These are phyloP conservation scores for Sphenostylis stenocarpa DNA, from an alignment of 306 rosid genomes.

Conservation along the genomic window DNA sequence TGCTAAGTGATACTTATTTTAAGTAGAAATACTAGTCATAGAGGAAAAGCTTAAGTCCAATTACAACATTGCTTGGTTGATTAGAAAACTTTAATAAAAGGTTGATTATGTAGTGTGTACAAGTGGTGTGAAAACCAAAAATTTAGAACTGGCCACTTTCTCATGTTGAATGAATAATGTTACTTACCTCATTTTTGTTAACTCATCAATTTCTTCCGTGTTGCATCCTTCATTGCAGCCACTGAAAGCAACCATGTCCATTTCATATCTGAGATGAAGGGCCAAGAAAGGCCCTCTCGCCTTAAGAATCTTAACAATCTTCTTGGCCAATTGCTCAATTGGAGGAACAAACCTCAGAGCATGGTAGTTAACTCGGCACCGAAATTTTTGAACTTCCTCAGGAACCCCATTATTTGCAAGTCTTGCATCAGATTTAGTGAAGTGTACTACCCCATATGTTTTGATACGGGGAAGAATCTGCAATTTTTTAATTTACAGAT, in stretches of 20 bases:
- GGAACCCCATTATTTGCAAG: conserved; percentile 70
- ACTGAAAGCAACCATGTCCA: conserved; percentile 88
- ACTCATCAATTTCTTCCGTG: conserved; percentile 52
- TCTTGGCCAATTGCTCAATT: conserved; percentile 57
- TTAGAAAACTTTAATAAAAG: too few relatives aligned
- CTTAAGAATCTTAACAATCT: conserved; percentile 58
- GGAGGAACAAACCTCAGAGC: conserved; percentile 63
- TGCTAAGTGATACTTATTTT: not conserved
- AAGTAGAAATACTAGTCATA: not conserved
- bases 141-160: not conserved
- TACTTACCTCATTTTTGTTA: conserved; percentile 66
- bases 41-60: not conserved
- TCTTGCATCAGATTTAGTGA: conserved; percentile 76
- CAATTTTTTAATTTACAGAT: not conserved
- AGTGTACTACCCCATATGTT: conserved; percentile 58
- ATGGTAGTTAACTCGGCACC: conserved; percentile 69
- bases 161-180: not conserved
- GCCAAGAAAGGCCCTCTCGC: conserved; percentile 71
- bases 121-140: too few relatives aligned
- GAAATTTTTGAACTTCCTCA: conserved; percentile 62
- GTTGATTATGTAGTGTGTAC: too few relatives aligned
- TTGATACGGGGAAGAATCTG: conserved; percentile 72
- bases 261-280: conserved; percentile 87
- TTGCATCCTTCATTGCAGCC: conserved; percentile 80
- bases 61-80: not conserved